A percentile compares a stretch with the other conserved stretches of the same genome.
phyloP scores from a whole-genome alignment of 129 eudicot genomes.

The Sambucus nigra region DNA sequence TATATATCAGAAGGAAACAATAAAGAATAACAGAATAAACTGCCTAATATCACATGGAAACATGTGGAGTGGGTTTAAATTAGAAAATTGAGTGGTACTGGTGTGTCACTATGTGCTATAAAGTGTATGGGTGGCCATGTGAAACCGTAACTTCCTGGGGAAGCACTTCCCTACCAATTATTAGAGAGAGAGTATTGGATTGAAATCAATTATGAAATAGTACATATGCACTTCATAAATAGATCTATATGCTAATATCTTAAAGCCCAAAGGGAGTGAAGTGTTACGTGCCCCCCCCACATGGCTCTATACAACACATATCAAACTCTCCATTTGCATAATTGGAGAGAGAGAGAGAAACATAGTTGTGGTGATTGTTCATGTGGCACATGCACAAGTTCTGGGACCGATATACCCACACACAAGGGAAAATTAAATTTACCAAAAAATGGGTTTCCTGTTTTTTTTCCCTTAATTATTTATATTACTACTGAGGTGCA shows the following conservation, averaged over 20 bases:
- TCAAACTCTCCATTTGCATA: background rate
- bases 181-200: constrained; percentile 23
- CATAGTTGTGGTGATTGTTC: constrained; percentile 13
- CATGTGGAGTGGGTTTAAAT: constrained; percentile 24
- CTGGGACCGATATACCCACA: constrained; percentile 3
- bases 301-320: background rate
- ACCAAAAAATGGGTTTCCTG: no score
- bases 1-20: background rate
- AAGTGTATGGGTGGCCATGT: constrained; percentile 35
- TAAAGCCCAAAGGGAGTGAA: background rate
- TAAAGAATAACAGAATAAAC: constrained; percentile 13
- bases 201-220: background rate
- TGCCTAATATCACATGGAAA: constrained; percentile 30
- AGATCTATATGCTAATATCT: background rate
- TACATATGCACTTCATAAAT: background rate
- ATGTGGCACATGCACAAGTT: constrained; percentile 19
- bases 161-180: constrained; percentile 9
- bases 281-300: constrained; percentile 12
- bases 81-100: background rate
- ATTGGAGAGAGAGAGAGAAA: background rate
- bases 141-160: constrained; percentile 23
- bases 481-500: no score
- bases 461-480: no score
- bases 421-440: no score
- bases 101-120: constrained; percentile 10